These are phyloP conservation scores for Coccomyxa sp. DNA, from an alignment of 139 green algal genomes.

Conservation along the genomic window DNA sequence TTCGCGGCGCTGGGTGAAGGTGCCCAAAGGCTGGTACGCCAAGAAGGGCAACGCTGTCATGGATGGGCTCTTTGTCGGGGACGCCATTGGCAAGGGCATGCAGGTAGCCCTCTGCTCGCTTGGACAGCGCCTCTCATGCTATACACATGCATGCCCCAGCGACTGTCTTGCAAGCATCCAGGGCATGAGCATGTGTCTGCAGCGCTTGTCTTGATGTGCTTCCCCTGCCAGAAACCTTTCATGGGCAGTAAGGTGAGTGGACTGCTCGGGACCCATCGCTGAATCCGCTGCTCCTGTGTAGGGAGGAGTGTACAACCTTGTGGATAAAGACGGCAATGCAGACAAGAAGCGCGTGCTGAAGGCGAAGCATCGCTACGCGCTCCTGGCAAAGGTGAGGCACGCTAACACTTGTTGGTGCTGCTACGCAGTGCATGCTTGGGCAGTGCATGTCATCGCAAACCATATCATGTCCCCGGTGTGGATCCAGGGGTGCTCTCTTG, in stretches of 20 bases:
- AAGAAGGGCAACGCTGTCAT: background rate
- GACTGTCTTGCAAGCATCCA: background rate
- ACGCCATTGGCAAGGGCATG: background rate
- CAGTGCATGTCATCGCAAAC: too few relatives aligned
- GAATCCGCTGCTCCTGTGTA: background rate
- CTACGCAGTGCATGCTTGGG: too few relatives aligned
- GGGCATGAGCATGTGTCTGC: background rate
- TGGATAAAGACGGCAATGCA: slow-evolving; percentile 13
- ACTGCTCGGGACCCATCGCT: background rate
- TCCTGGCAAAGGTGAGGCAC: slow-evolving; percentile 9
- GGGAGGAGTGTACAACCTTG: slow-evolving; percentile 18
- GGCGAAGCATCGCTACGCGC: slow-evolving; percentile 1
- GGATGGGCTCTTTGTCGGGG: background rate
- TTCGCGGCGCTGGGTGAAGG: background rate
- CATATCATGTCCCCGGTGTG: too few relatives aligned
- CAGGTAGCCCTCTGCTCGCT: background rate
- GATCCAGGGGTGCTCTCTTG: too few relatives aligned
- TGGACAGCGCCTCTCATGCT: background rate
- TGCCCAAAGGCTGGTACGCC: background rate
- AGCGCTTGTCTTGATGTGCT: background rate
- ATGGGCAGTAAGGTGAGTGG: background rate
- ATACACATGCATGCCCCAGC: background rate
- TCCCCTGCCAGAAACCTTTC: background rate
- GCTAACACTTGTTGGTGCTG: too few relatives aligned
- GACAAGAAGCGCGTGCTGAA: slow-evolving; percentile 18